phyloP scores from a whole-genome alignment of 352 stramenopile genomes.

The Pythium phragmiticola region DNA sequence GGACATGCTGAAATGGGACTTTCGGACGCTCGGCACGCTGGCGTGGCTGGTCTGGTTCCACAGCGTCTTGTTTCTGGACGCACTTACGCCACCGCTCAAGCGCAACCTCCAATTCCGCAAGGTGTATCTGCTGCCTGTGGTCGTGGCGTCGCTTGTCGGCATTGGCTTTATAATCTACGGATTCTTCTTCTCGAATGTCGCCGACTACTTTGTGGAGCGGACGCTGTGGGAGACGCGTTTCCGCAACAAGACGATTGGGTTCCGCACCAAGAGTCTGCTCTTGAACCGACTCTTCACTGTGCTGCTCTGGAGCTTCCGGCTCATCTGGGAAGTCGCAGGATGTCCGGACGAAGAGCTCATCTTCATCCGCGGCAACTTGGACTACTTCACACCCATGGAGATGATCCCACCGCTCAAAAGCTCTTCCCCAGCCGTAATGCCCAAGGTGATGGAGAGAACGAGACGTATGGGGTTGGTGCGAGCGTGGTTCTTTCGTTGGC shows the following conservation, averaged over 20 bases:
- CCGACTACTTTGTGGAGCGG: constrained; percentile 28
- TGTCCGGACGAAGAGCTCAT: constrained; percentile 39
- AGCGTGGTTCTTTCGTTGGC: no score
- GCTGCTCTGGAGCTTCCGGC: constrained; percentile 39
- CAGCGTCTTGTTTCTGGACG: constrained; percentile 15
- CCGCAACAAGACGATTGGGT: constrained; percentile 20
- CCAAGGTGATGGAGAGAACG: no score
- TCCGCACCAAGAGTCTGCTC: constrained; percentile 41
- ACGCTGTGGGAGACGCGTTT: constrained; percentile 30
- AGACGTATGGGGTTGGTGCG: no score
- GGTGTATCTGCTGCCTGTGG: background rate
- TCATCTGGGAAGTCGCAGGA: constrained; percentile 34
- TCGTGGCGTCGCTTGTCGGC: background rate
- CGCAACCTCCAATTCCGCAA: constrained; percentile 4
- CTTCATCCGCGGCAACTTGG: constrained; percentile 39
- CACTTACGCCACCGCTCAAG: constrained; percentile 13
- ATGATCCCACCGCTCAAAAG: constrained; percentile 34
- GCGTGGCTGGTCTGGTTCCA: constrained; percentile 13
- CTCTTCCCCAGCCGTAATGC: no score
- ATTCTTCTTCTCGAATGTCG: constrained; percentile 30
- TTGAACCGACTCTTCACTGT: constrained; percentile 46
- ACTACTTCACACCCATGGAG: constrained; percentile 51
- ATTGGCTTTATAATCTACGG: constrained; percentile 33
- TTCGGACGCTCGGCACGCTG: background rate
- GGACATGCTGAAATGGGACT: constrained; percentile 24